These are phyloP conservation scores for Achlya hypogyna DNA, from an alignment of 352 stramenopile genomes.

Conservation along the genomic window DNA sequence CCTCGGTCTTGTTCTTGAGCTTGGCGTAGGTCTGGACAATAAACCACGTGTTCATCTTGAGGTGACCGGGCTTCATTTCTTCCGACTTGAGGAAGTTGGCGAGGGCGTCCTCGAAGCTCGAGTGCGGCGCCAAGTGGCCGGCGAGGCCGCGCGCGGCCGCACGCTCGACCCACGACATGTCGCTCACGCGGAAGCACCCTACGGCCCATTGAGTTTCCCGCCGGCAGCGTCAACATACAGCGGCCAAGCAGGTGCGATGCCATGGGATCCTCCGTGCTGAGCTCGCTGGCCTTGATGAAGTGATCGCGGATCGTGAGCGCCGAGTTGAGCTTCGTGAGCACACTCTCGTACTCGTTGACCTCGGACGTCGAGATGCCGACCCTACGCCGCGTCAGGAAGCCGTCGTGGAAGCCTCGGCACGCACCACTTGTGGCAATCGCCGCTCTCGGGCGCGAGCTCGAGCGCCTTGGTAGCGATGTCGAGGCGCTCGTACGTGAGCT, in stretches of 20 bases:
- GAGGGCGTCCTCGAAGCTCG: slow-evolving; percentile 21
- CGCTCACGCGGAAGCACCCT: slow-evolving; percentile 17
- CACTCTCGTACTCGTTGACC: neutral
- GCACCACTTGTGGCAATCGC: neutral
- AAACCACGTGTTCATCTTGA: slow-evolving; percentile 68
- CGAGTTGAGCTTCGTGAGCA: neutral
- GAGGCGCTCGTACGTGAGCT: neutral
- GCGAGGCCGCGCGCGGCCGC: slow-evolving; percentile 10
- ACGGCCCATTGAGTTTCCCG: neutral
- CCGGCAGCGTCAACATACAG: neutral
- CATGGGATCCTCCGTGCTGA: slow-evolving; percentile 19
- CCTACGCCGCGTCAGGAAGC: neutral
- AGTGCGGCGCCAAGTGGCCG: slow-evolving; percentile 4
- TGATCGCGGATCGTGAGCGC: neutral
- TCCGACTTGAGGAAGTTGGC: slow-evolving; percentile 26
- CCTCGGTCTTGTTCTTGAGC: slow-evolving; percentile 39
- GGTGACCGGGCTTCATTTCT: slow-evolving; percentile 45
- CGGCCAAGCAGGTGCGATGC: slow-evolving; percentile 14
- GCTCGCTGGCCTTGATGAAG: slow-evolving; percentile 13
- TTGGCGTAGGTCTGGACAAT: slow-evolving; percentile 55
- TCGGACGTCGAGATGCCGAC: neutral
- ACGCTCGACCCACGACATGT: slow-evolving; percentile 16
- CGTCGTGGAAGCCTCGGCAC: neutral
- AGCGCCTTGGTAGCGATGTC: neutral
- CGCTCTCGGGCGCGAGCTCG: neutral